Evolutionary conservation across 352 stramenopile species (phyloP).

Genomic region (Phytophthora constricta): DNA sequence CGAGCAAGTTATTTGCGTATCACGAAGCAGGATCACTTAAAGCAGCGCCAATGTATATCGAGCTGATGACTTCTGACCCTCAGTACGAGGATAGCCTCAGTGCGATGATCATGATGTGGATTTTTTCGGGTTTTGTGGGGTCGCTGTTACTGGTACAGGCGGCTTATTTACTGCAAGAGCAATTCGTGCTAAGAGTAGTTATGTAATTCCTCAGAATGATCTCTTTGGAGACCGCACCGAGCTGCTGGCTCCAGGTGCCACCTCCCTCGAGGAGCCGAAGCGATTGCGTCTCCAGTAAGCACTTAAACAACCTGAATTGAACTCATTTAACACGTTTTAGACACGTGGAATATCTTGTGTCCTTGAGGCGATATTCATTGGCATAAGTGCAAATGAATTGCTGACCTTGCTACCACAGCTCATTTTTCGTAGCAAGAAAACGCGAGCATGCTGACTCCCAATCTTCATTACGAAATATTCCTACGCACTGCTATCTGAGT

Average conservation of each 20-base stretch:
- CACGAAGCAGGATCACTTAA: slow-evolving; percentile 55
- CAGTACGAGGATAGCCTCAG: slow-evolving; percentile 50
- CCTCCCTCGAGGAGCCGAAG: slow-evolving; percentile 17
- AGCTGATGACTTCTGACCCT: slow-evolving; percentile 45
- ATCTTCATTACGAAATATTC: no score
- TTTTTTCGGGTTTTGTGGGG: slow-evolving; percentile 64
- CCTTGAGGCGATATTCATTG: no score
- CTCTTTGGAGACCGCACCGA: slow-evolving; percentile 21
- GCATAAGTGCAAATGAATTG: no score
- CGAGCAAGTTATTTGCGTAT: slow-evolving; percentile 63
- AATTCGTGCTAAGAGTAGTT: slow-evolving; percentile 46
- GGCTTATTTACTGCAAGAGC: slow-evolving; percentile 46
- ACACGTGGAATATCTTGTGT: no score
- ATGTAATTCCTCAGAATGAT: slow-evolving; percentile 47
- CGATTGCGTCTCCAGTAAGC: slow-evolving; percentile 11
- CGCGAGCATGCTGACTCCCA: no score
- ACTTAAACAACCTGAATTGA: slow-evolving; percentile 21
- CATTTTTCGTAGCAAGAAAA: no score
- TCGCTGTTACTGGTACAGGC: slow-evolving; percentile 35
- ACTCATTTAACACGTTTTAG: no score
- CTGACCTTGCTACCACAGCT: no score
- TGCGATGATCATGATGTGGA: slow-evolving; percentile 62
- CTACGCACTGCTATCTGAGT: no score
- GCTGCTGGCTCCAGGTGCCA: slow-evolving; percentile 26
- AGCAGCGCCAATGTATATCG: slow-evolving; percentile 47